These are phyloP conservation scores for Botrytis medusae DNA, from an alignment of 2,329 filamentous ascomycete genomes.

Conservation along the genomic window DNA sequence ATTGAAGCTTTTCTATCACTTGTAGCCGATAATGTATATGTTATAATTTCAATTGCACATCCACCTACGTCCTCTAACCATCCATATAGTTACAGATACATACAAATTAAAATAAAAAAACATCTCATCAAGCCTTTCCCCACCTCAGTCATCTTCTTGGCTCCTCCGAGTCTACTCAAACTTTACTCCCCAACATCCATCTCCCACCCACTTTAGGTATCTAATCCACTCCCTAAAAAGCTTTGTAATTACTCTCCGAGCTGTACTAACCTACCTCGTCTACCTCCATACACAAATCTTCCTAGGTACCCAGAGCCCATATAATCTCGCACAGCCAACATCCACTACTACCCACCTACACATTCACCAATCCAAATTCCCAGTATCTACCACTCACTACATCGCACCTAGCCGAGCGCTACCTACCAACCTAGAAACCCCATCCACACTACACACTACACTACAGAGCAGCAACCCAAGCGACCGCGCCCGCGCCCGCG, in stretches of 20 bases:
- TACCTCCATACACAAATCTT: background rate
- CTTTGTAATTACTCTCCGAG: background rate
- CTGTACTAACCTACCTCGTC: background rate
- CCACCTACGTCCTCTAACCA: rapidly evolving
- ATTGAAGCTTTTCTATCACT: background rate
- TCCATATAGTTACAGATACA: background rate
- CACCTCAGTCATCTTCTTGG: background rate
- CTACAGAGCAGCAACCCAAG: too few relatives aligned
- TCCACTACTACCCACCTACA: too few relatives aligned
- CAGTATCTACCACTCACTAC: too few relatives aligned
- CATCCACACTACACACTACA: background rate
- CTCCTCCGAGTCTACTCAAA: background rate
- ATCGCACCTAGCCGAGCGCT: too few relatives aligned
- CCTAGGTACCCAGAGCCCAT: background rate
- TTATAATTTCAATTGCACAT: rapidly evolving
- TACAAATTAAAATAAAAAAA: background rate
- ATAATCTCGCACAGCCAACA: background rate
- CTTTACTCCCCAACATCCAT: background rate
- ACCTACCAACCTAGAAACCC: too few relatives aligned
- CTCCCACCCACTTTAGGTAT: background rate
- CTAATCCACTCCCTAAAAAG: background rate
- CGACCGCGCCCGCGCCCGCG: too few relatives aligned
- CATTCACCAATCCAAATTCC: background rate
- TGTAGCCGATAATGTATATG: background rate
- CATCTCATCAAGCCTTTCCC: background rate